Percentiles rank a stretch among this genome's conserved stretches.
Conservation (phyloP, 129 eudicot species). For the carrot (Daucus carota) region DH1_v3.0 NC_030382.2:35931501-35932000, state of each 20-base stretch:
- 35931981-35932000: neutral
- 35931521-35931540: neutral
- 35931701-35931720: constrained; percentile 44
- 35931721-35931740: constrained; percentile 56
- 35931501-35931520: constrained; percentile 20
- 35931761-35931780: constrained; percentile 64
- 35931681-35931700: constrained; percentile 43
- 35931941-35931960: neutral
- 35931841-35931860: neutral
- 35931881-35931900: too few species aligned
- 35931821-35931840: neutral
- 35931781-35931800: constrained; percentile 19
- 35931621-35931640: constrained; percentile 59
- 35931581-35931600: constrained; percentile 55
- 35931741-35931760: constrained; percentile 68
- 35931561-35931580: constrained; percentile 8
- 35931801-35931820: constrained; percentile 21
- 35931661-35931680: constrained; percentile 43
- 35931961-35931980: neutral
- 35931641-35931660: constrained; percentile 63
- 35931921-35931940: neutral
- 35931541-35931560: too few species aligned
- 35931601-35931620: constrained; percentile 69
- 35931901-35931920: too few species aligned
- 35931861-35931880: neutral